Evolutionary conservation across 768 basidiomycete species (phyloP).

Genomic region (Dioszegia hungarica): DNA sequence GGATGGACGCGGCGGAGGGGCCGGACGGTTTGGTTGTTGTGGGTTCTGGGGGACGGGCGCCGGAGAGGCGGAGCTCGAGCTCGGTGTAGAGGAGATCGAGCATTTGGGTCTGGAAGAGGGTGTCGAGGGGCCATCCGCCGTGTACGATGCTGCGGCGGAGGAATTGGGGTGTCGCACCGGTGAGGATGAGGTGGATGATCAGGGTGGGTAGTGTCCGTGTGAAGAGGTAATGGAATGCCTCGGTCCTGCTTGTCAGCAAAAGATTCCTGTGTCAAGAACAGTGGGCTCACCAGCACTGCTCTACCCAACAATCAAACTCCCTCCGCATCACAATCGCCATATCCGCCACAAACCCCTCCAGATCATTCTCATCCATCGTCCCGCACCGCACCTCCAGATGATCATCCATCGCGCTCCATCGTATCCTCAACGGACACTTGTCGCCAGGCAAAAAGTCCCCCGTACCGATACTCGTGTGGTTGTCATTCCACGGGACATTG

Average conservation of each 20-base stretch:
- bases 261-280: background rate
- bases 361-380: conserved; percentile 35
- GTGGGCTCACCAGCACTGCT: conserved; percentile 47
- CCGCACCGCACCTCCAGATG: conserved; percentile 30
- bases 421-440: conserved; percentile 38
- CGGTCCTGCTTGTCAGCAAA: conserved; percentile 32
- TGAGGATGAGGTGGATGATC: conserved; percentile 46
- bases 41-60: conserved; percentile 28
- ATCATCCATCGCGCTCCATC: conserved; percentile 28
- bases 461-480: conserved; percentile 9
- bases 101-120: conserved; percentile 42
- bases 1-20: conserved; percentile 6
- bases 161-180: conserved; percentile 37
- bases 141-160: conserved; percentile 46
- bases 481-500: background rate
- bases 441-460: conserved; percentile 31
- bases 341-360: conserved; percentile 46
- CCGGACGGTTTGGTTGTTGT: conserved; percentile 19
- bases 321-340: conserved; percentile 42
- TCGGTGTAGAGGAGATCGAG: conserved; percentile 40
- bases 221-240: conserved; percentile 48
- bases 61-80: conserved; percentile 43
- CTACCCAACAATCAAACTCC: conserved; percentile 49
- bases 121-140: conserved; percentile 42
- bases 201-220: conserved; percentile 42